Conservation (phyloP, 495 filamentous ascomycete species). For the Daldinia childiae region DNA sequence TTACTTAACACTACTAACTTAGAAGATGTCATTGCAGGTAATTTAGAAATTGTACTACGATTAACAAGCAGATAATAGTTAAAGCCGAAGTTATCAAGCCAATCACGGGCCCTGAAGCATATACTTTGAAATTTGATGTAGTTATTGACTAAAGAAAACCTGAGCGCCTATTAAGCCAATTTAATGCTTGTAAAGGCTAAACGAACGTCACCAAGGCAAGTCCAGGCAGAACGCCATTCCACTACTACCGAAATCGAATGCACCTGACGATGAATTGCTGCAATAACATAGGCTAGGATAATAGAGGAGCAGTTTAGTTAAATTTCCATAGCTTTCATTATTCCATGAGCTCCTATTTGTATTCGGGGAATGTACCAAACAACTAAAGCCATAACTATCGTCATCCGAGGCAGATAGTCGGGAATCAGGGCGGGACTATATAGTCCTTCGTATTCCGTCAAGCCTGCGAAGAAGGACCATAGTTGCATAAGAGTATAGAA, state of each 20-base stretch:
- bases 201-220: conserved; percentile 18
- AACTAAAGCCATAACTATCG: background rate
- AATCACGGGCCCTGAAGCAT: background rate
- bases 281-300: background rate
- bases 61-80: background rate
- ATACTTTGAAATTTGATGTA: conserved; percentile 34
- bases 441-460: background rate
- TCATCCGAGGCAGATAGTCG: background rate
- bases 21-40: background rate
- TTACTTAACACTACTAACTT: background rate
- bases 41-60: background rate
- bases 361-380: background rate
- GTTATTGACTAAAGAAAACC: conserved; percentile 42
- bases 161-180: conserved; percentile 26
- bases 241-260: conserved; percentile 1
- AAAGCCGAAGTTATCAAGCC: background rate
- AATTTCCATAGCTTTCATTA: background rate
- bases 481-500: background rate
- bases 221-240: conserved; percentile 17
- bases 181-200: conserved; percentile 16
- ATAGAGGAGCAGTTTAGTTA: background rate
- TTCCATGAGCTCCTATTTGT: background rate
- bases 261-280: background rate
- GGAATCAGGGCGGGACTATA: background rate
- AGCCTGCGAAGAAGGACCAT: background rate